Conservation (phyloP, 139 green algal genomes). For the Diplosphaera chodatii region DNA sequence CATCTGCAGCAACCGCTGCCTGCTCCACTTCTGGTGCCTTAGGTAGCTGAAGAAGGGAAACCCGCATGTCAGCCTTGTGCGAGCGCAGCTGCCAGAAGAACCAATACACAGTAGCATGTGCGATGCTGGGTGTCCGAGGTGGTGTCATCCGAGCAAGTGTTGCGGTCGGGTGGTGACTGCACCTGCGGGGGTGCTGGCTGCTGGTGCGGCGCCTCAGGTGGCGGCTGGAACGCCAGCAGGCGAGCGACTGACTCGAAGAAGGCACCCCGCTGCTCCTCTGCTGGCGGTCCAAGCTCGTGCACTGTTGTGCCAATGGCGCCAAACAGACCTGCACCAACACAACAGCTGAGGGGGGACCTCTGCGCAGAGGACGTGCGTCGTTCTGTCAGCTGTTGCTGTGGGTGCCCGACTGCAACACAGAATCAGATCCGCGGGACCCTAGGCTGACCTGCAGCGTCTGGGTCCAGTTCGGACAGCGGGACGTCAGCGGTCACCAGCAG, state of each 20-base stretch:
- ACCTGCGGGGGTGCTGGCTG: background rate
- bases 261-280: conserved; percentile 7
- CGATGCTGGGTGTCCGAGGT: too few species aligned
- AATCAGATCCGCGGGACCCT: too few species aligned
- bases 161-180: too few species aligned
- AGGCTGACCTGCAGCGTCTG: conserved; percentile 22
- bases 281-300: conserved; percentile 22
- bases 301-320: conserved; percentile 5
- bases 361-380: too few species aligned
- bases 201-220: conserved; percentile 1
- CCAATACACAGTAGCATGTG: too few species aligned
- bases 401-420: too few species aligned
- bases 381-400: too few species aligned
- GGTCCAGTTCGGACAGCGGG: conserved; percentile 37
- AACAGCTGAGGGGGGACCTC: too few species aligned
- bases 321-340: conserved; percentile 20
- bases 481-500: conserved; percentile 75
- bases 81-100: too few species aligned
- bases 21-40: conserved; percentile 21
- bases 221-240: conserved; percentile 17
- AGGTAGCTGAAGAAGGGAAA: conserved; percentile 18
- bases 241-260: conserved; percentile 31
- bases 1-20: conserved; percentile 6
- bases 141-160: too few species aligned
- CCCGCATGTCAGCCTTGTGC: background rate